A percentile compares a stretch with the other conserved stretches of the same genome.
phyloP scores from a whole-genome alignment of 805 yeast species.

The Candida schatavii region DNA sequence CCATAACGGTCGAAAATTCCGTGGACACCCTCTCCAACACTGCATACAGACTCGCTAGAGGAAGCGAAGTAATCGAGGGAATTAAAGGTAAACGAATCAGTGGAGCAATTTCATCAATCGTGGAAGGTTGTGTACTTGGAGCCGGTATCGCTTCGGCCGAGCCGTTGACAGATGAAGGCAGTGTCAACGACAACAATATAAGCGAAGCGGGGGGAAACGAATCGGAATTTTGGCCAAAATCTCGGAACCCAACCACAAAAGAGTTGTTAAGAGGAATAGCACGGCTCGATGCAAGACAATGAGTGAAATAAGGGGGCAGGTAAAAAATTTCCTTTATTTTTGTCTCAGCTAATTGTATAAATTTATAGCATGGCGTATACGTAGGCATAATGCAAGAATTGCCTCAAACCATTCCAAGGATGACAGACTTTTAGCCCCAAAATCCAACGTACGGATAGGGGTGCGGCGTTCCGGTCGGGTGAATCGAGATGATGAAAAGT shows the following conservation, averaged over 20 bases:
- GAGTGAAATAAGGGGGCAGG: too few relatives aligned
- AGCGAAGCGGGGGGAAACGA: background rate
- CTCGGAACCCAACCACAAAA: conserved; percentile 15
- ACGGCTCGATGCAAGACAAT: conserved; percentile 12
- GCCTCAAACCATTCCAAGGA: too few relatives aligned
- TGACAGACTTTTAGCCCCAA: too few relatives aligned
- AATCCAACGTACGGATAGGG: too few relatives aligned
- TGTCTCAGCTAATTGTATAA: too few relatives aligned
- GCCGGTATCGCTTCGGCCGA: background rate
- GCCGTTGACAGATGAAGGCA: background rate
- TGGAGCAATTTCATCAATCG: conserved; percentile 17
- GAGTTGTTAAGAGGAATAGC: conserved; percentile 23
- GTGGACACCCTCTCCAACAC: conserved; percentile 39
- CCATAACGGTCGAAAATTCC: conserved; percentile 19
- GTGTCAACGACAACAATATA: background rate
- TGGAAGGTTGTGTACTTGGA: conserved; percentile 18
- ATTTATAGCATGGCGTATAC: too few relatives aligned
- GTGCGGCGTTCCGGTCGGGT: too few relatives aligned
- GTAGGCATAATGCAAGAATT: too few relatives aligned
- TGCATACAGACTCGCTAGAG: conserved; percentile 25
- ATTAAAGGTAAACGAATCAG: conserved; percentile 17
- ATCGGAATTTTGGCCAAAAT: conserved; percentile 10
- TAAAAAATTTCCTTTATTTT: background rate
- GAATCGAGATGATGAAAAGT: too few relatives aligned
- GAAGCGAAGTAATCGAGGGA: conserved; percentile 20